Base-by-base conservation (phyloP, 2,329 filamentous ascomycete genomes). In the Aspergillus carbonarius region DNA sequence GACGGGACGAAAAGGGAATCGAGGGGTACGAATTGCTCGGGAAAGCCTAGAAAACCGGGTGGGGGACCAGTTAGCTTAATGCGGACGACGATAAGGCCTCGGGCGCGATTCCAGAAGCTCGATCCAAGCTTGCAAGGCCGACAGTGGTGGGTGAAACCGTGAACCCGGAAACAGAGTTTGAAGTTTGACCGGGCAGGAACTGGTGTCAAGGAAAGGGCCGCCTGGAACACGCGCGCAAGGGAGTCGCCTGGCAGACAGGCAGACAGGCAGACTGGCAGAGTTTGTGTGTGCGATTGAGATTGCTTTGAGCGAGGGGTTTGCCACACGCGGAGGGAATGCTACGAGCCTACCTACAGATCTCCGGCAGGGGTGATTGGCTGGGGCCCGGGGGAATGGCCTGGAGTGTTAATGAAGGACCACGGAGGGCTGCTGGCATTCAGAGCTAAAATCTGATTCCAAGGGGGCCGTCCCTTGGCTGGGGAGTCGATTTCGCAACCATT, bases 11-110 rank as follows among this genome's bases (percentile, higher is more conserved):
- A 44, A 49, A 25, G 37, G 37, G 20, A 55, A 50, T 58, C 30
- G 53, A 50, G 35, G 53, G 51, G 52, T 46, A 35, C 40, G 56
- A 57, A 57, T 32, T 54, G 47, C 56, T 17, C 55, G 52, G 52
- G 48, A 40, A 58, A 57, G 52, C 42, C 52, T 49, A 55, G 56
- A 59, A 54, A 54, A 58, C 39, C 39, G 50, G 49, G 59, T 61
- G 59, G 59, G 54, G 54, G 39, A 44, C 56, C 27, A 30, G 17
- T 61, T 57, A 61, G 57, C 54, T 61, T 42, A 57, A 59, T 61
- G 60, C 57, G 57, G 57, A 53, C 50, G 56, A 61, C 59, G 30
- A 32, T 32, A 32, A 61, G 56, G 57, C 50, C 55, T 48, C 49
- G 50, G 50, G 42, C 10, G 50, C 50, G 35, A 40, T 53, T 53